A percentile compares a stretch with the other conserved stretches of the same genome.
Conservation (phyloP, 768 basidiomycete species). For the Trametes maxima region DNA sequence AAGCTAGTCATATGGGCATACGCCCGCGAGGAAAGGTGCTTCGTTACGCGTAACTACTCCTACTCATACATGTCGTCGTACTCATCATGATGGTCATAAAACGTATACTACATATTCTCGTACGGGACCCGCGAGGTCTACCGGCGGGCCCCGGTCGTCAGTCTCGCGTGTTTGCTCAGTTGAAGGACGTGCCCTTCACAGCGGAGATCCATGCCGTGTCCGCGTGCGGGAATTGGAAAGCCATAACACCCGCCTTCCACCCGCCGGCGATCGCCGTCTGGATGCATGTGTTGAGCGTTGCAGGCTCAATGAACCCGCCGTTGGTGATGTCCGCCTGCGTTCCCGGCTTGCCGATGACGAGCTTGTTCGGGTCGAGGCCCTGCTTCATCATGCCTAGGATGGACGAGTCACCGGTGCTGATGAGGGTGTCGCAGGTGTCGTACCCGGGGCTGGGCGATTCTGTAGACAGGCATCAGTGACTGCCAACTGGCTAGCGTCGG, state of each 20-base stretch:
- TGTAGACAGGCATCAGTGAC: conserved; percentile 27
- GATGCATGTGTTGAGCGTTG: conserved; percentile 60
- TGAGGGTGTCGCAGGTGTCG: conserved; percentile 38
- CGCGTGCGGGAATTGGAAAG: conserved; percentile 1
- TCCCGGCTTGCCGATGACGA: conserved; percentile 59
- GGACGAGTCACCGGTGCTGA: conserved; percentile 46
- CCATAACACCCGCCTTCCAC: conserved; percentile 53
- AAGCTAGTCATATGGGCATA: neutral
- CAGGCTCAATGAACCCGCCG: conserved; percentile 59
- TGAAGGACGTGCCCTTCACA: neutral
- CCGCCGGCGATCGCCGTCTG: conserved; percentile 56
- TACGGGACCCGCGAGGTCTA: neutral
- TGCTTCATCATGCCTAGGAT: conserved; percentile 51
- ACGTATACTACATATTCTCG: neutral
- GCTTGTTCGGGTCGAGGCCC: conserved; percentile 48
- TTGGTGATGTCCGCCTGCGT: conserved; percentile 42
- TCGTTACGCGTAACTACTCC: neutral
- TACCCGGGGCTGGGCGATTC: conserved; percentile 31
- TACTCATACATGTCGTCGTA: neutral
- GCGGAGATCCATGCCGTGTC: neutral
- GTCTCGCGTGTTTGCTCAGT: neutral
- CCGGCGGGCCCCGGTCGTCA: neutral
- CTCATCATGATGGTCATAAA: neutral
- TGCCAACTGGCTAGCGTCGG: no score
- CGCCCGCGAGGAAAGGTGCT: neutral